phyloP scores from a whole-genome alignment of 495 filamentous ascomycete species.

The Penicillium samsonianum region DNA sequence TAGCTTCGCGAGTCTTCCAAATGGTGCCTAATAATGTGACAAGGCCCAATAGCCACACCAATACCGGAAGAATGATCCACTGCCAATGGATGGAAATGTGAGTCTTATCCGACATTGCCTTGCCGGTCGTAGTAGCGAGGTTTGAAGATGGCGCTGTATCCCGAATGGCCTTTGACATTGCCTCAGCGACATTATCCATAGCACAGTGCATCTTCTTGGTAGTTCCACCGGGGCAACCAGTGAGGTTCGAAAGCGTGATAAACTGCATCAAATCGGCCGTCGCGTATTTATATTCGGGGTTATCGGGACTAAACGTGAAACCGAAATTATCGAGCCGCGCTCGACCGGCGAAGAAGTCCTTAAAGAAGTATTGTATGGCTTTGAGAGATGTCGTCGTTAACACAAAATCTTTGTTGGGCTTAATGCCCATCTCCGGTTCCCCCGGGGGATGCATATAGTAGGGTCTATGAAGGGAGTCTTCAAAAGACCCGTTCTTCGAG shows the following conservation, averaged over 20 bases:
- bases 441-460: background rate
- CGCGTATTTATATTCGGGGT: background rate
- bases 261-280: conserved; percentile 2
- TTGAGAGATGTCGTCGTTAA: background rate
- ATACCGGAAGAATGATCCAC: conserved; percentile 17
- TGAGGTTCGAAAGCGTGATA: background rate
- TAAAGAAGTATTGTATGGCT: background rate
- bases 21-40: conserved; percentile 11
- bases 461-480: background rate
- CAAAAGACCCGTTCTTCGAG: conserved; percentile 5
- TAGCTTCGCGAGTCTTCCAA: conserved; percentile 14
- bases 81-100: conserved; percentile 20
- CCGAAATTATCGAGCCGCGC: background rate
- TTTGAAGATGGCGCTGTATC: conserved; percentile 7
- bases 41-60: conserved; percentile 21
- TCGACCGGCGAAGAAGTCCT: background rate
- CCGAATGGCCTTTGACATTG: conserved; percentile 21
- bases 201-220: conserved; percentile 20
- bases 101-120: background rate
- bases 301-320: background rate
- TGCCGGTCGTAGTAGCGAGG: background rate
- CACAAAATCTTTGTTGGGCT: background rate
- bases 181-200: conserved; percentile 19
- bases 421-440: background rate
- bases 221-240: background rate